Evolutionary conservation across 257 asterid genomes (phyloP).

Genomic region (Fraxinus quadrangulata): DNA sequence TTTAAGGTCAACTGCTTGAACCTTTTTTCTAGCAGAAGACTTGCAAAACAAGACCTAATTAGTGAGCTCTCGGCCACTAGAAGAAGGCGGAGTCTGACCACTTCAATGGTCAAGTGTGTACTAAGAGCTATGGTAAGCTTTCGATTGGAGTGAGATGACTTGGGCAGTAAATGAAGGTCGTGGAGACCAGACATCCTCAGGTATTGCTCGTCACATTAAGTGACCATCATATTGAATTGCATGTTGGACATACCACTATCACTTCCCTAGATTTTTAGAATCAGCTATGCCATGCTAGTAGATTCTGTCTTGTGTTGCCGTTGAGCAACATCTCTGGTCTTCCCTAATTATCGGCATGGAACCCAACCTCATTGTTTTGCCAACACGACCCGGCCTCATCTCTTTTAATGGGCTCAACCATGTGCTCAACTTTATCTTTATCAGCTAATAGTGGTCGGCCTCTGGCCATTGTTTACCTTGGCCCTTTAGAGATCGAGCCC

Average conservation of each 20-base stretch:
- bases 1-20: background rate
- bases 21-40: background rate
- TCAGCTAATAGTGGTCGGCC: background rate
- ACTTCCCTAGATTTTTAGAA: background rate
- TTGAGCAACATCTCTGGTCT: background rate
- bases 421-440: background rate
- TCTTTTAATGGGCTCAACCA: background rate
- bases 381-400: background rate
- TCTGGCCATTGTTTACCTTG: background rate
- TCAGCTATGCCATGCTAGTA: background rate
- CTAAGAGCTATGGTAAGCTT: background rate
- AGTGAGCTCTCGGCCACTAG: background rate
- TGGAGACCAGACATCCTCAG: background rate
- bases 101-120: background rate
- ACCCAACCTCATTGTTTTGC: too few relatives aligned
- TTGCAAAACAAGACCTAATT: background rate
- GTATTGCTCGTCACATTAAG: background rate
- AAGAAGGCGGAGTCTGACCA: background rate
- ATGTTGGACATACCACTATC: background rate
- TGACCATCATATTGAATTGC: background rate
- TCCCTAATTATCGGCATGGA: background rate
- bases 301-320: background rate
- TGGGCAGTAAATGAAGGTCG: background rate
- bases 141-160: background rate
- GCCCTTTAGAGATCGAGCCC: background rate